Evolutionary conservation across 352 stramenopile genomes (phyloP).

Genomic region (Phytophthora fragariaefolia): DNA sequence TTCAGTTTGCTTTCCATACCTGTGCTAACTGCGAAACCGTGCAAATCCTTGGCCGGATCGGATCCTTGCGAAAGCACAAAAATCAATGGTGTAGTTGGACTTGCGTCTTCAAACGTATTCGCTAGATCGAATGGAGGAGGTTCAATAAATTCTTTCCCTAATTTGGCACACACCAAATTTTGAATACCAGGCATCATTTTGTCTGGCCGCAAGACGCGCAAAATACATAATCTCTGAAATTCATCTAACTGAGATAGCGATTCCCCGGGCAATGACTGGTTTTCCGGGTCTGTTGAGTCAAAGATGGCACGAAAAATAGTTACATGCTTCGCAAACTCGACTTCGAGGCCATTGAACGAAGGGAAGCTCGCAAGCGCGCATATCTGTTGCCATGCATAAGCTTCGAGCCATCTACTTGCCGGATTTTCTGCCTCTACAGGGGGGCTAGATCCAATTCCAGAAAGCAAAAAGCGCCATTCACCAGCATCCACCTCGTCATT

Average conservation of each 20-base stretch:
- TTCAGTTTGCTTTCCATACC: conserved; percentile 91
- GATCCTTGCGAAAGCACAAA: conserved; percentile 94
- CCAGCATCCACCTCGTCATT: conserved; percentile 74
- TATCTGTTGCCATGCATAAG: conserved; percentile 75
- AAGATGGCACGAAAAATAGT: conserved; percentile 73
- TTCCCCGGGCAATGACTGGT: conserved; percentile 72
- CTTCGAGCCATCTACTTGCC: conserved; percentile 58
- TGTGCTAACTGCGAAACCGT: conserved; percentile 87
- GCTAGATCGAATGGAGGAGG: conserved; percentile 91
- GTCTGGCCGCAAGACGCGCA: conserved; percentile 83
- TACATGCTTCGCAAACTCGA: conserved; percentile 50
- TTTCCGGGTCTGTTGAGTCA: conserved; percentile 86
- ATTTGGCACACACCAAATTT: conserved; percentile 87
- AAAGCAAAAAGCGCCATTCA: conserved; percentile 94
- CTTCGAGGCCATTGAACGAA: conserved; percentile 41
- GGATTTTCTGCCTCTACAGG: conserved; percentile 35
- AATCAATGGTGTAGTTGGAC: conserved; percentile 90
- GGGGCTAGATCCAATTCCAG: conserved; percentile 60
- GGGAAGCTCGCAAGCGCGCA: conserved; percentile 43
- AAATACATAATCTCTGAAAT: conserved; percentile 85
- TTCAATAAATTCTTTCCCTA: conserved; percentile 93
- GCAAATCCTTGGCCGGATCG: conserved; percentile 93
- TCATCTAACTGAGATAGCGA: conserved; percentile 67
- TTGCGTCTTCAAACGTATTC: conserved; percentile 93
- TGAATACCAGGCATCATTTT: conserved; percentile 92